phyloP scores from a whole-genome alignment of 192 early-diverging fungal genomes.

The Rhizoclosmatium globosum region DNA sequence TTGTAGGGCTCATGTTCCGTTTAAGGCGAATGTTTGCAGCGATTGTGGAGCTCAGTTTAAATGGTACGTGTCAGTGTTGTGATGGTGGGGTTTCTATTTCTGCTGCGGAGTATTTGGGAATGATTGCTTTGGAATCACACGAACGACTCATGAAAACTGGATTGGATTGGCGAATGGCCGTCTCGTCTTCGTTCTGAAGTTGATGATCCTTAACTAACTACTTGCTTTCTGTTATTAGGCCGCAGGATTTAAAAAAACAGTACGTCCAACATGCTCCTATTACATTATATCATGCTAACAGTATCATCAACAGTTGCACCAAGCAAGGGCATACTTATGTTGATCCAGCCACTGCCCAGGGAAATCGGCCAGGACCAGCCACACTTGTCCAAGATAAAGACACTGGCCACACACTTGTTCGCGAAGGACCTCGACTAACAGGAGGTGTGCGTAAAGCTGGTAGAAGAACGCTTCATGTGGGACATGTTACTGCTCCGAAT shows the following conservation, averaged over 20 bases:
- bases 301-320: slow-evolving; percentile 5
- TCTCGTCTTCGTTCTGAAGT: neutral
- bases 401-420: neutral
- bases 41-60: slow-evolving; percentile 37
- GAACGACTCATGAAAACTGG: neutral
- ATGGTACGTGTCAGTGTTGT: slow-evolving; percentile 16
- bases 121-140: neutral
- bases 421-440: slow-evolving; percentile 32
- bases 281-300: neutral
- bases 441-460: neutral
- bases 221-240: slow-evolving; percentile 13
- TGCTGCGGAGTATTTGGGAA: neutral
- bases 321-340: slow-evolving; percentile 19
- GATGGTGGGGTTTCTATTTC: neutral
- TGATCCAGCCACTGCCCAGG: neutral
- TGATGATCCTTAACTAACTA: neutral
- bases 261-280: neutral
- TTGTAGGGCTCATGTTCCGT: slow-evolving; percentile 86
- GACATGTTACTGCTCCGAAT: too few species aligned
- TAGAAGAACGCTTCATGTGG: neutral
- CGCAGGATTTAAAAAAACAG: slow-evolving; percentile 34
- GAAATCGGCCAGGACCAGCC: slow-evolving; percentile 5
- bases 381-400: slow-evolving; percentile 16
- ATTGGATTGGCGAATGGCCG: neutral
- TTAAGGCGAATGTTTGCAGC: slow-evolving; percentile 85